Base-by-base conservation (phyloP, 257 asterid genomes). In the Forsythia suspensa region DNA sequence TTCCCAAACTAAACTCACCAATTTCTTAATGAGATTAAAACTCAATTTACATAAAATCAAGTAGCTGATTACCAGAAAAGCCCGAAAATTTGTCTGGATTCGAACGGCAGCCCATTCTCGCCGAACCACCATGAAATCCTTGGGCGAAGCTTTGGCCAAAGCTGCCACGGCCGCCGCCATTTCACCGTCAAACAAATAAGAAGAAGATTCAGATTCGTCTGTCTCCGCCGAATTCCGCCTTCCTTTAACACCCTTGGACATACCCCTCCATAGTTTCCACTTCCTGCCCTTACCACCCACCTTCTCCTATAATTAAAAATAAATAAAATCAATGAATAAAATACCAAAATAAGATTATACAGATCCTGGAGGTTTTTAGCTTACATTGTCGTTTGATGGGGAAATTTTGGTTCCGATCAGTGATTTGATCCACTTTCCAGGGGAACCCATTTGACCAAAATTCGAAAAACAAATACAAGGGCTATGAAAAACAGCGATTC, bases 221-320 rank as follows among this genome's bases (percentile, higher is more conserved):
- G 91, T 81, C 80, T 86, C 96, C 67, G 79, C 70, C 83, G 71
- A 70, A 70, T 77, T 79, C 7, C 81, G 84, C 55, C 85, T 80
- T 48, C 87, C 85, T 88, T 87, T 90, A 41, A 83, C 76, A 12
- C 84, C 83, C 82, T 86, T 89, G 10, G 90, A 77, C 37, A 87
- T 86, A 76, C 89, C 91, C 89, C 99, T 89, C 99, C 98, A 96
- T 6, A 94, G 89, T 95, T 81, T 92, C 99, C 98, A 94, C 75
- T 87, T 96, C 71, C 84, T 88, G 72, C 87, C 86, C 82, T 91
- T 94, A 12, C 89, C 91, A 70, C 90, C 87, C 51, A 80, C 88
- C 80, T 90, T 89, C 48, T 88, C 92, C 91, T 87, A 66, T 80
- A 80, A 55, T 63, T 21, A 0, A 63, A 29, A 63, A 63, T 8